A percentile compares a stretch with the other conserved stretches of the same genome.
These are phyloP conservation scores for Lecanosticta acicola DNA, from an alignment of 2,329 filamentous ascomycete genomes.

Conservation along the genomic window DNA sequence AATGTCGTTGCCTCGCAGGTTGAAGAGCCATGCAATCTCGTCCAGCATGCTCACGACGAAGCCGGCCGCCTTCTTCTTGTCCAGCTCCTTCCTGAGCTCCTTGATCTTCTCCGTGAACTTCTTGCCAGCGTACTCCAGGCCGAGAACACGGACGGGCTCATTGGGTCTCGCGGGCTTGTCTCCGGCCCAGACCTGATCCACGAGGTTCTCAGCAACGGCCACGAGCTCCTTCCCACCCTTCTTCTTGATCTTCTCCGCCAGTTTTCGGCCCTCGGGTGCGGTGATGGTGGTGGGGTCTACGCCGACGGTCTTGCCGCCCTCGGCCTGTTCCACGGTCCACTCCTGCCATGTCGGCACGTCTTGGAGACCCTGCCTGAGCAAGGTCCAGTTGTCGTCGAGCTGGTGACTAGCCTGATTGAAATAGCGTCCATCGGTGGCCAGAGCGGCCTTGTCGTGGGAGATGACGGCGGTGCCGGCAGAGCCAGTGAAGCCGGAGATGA, in stretches of 20 bases:
- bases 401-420: constrained; percentile 95
- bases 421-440: constrained; percentile 94
- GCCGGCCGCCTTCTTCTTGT: constrained; percentile 80
- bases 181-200: constrained; percentile 83
- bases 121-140: constrained; percentile 72
- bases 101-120: constrained; percentile 74
- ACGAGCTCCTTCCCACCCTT: constrained; percentile 72
- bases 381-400: constrained; percentile 81
- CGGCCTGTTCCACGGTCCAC: constrained; percentile 80
- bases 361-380: constrained; percentile 88
- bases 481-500: constrained; percentile 88
- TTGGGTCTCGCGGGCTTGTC: constrained; percentile 68
- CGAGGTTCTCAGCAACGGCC: constrained; percentile 71
- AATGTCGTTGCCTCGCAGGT: constrained; percentile 88
- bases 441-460: constrained; percentile 75
- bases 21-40: constrained; percentile 98
- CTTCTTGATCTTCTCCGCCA: constrained; percentile 81
- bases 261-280: constrained; percentile 63
- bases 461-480: constrained; percentile 91
- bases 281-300: constrained; percentile 88
- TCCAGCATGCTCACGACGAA: constrained; percentile 94
- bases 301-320: constrained; percentile 78
- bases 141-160: constrained; percentile 68
- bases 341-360: constrained; percentile 97
- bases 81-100: constrained; percentile 82